These are phyloP conservation scores for Tephrocybe rancida DNA, from an alignment of 768 basidiomycete species.

Conservation along the genomic window DNA sequence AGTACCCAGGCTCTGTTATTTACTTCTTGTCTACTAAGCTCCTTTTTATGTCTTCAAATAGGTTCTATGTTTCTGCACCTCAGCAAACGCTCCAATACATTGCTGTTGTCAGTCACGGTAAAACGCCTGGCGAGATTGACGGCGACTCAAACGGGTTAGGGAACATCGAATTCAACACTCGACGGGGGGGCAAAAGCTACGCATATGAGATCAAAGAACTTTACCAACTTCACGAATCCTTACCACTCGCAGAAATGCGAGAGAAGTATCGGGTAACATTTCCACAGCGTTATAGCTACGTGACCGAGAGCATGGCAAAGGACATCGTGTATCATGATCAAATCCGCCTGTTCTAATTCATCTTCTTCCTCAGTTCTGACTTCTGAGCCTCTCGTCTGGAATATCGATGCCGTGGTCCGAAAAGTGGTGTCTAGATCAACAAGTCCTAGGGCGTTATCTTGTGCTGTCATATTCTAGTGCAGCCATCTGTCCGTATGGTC, in stretches of 20 bases:
- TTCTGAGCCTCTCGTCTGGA: neutral
- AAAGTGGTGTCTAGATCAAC: too few relatives aligned
- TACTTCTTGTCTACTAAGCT: neutral
- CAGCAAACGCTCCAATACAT: neutral
- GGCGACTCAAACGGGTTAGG: neutral
- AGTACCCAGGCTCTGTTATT: neutral
- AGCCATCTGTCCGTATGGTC: too few relatives aligned
- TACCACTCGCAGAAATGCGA: slow-evolving; percentile 2
- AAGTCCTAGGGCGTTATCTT: too few relatives aligned
- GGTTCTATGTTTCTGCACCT: slow-evolving; percentile 4
- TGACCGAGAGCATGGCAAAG: neutral
- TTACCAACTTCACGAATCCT: neutral
- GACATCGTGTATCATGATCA: neutral
- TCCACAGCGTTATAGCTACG: slow-evolving; percentile 3
- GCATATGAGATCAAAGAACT: slow-evolving; percentile 6
- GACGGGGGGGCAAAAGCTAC: neutral
- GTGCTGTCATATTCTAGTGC: too few relatives aligned
- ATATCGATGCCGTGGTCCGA: too few relatives aligned
- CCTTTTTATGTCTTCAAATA: neutral
- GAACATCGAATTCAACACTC: neutral
- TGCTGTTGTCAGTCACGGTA: neutral
- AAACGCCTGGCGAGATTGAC: neutral
- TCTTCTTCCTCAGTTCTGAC: neutral
- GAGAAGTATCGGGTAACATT: slow-evolving; percentile 1
- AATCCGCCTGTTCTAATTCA: slow-evolving; percentile 1